phyloP scores from a whole-genome alignment of 176 grass and related monocot genomes.

The Typha latifolia region DNA sequence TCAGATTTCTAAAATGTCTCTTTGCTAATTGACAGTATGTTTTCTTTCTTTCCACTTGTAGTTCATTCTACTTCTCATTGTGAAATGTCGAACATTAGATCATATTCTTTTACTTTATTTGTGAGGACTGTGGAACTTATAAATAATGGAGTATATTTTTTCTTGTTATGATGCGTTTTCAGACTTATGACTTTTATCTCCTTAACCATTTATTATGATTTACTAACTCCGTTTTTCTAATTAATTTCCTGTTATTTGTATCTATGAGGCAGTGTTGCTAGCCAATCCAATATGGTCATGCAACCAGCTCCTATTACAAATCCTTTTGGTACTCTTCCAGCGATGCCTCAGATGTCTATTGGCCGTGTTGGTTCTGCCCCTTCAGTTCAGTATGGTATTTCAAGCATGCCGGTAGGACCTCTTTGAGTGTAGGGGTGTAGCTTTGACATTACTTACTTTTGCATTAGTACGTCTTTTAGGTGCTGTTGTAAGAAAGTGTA shows the following conservation, averaged over 20 bases:
- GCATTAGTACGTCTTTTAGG: no score
- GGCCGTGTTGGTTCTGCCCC: constrained; percentile 65
- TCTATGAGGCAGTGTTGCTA: constrained; percentile 32
- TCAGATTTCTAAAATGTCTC: no score
- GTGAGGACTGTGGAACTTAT: no score
- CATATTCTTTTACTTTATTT: no score
- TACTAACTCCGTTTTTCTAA: constrained; percentile 9
- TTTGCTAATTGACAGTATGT: not conserved
- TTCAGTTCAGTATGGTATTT: constrained; percentile 95
- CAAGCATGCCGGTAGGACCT: constrained; percentile 67
- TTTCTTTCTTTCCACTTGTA: not conserved
- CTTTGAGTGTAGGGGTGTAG: no score
- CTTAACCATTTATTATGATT: not conserved
- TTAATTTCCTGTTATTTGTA: constrained; percentile 19
- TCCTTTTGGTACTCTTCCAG: constrained; percentile 82
- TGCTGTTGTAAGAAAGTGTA: not conserved
- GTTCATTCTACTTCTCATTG: no score
- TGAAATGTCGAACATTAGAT: no score
- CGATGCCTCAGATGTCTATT: constrained; percentile 96
- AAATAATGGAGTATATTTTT: no score
- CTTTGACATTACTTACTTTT: no score
- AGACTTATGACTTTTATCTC: not conserved
- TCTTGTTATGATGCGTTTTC: no score
- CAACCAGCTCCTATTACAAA: constrained; percentile 61
- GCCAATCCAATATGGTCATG: constrained; percentile 60